Percentiles rank a stretch among this genome's conserved stretches.
phyloP scores from a whole-genome alignment of 805 yeast genomes.

The Spathaspora hagerdaliae region DNA sequence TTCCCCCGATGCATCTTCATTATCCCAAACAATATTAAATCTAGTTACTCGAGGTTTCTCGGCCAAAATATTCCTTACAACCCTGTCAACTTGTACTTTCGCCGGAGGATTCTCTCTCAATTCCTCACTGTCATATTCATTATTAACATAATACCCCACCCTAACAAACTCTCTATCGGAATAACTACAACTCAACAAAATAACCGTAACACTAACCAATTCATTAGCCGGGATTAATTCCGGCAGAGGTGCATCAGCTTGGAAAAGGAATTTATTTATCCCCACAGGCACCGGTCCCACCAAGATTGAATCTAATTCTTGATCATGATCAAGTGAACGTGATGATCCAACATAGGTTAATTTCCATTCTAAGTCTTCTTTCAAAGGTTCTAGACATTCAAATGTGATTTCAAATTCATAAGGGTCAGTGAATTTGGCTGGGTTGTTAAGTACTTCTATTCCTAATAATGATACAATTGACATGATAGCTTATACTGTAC shows the following conservation, averaged over 20 bases:
- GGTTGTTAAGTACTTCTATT: slow-evolving; percentile 88
- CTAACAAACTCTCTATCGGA: slow-evolving; percentile 92
- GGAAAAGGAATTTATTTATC: slow-evolving; percentile 83
- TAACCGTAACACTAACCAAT: slow-evolving; percentile 91
- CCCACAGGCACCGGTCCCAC: slow-evolving; percentile 99
- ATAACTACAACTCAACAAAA: slow-evolving; percentile 86
- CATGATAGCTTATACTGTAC: slow-evolving; percentile 39
- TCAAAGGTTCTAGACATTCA: slow-evolving; percentile 90
- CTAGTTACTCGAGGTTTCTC: slow-evolving; percentile 97
- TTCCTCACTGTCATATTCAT: slow-evolving; percentile 93
- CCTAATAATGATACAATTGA: slow-evolving; percentile 91
- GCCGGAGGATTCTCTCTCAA: slow-evolving; percentile 90
- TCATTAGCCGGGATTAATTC: slow-evolving; percentile 95
- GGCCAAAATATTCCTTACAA: slow-evolving; percentile 89
- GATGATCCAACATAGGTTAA: slow-evolving; percentile 96
- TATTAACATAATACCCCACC: slow-evolving; percentile 96
- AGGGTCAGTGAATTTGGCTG: slow-evolving; percentile 89
- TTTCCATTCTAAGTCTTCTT: slow-evolving; percentile 95
- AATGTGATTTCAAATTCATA: slow-evolving; percentile 97
- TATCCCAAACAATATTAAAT: slow-evolving; percentile 96
- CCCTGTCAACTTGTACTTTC: slow-evolving; percentile 90
- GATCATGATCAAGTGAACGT: slow-evolving; percentile 91
- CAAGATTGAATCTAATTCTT: slow-evolving; percentile 90
- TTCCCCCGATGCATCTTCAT: slow-evolving; percentile 57
- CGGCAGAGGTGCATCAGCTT: slow-evolving; percentile 96